Percentiles rank a stretch among this genome's conserved stretches.
These are phyloP conservation scores for carrot (Daucus carota) DNA, from an alignment of 129 eudicot species.

Conservation along the genomic window DNA sequence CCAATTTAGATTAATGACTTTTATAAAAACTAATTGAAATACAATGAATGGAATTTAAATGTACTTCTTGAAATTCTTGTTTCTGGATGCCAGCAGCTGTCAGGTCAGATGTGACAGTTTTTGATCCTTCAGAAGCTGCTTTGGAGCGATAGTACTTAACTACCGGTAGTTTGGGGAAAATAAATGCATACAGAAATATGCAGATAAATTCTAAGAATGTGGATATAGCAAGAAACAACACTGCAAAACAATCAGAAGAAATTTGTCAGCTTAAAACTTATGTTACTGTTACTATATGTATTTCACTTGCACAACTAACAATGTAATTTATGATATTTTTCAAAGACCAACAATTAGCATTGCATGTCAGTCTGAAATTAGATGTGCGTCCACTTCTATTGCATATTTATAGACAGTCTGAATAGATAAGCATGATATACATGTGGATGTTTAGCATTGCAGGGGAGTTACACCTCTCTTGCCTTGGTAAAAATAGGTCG, in stretches of 20 bases:
- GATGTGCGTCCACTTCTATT: background rate
- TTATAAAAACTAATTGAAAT: background rate
- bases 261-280: background rate
- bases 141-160: constrained; percentile 55
- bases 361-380: background rate
- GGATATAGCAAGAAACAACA: constrained; percentile 58
- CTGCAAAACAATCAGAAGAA: constrained; percentile 29
- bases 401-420: background rate
- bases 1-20: background rate
- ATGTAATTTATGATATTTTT: background rate
- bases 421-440: background rate
- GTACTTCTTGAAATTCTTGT: constrained; percentile 22
- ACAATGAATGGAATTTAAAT: background rate
- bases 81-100: constrained; percentile 62
- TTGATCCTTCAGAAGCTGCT: constrained; percentile 78
- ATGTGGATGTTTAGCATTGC: background rate
- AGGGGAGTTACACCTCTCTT: background rate
- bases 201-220: constrained; percentile 57
- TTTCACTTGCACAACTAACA: background rate
- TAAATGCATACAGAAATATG: constrained; percentile 52
- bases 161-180: constrained; percentile 57
- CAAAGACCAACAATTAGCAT: background rate
- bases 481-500: background rate
- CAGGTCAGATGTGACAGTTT: constrained; percentile 66
- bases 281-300: background rate